Conservation (phyloP, 805 yeast species). For the Maudiozyma bulderi region DNA sequence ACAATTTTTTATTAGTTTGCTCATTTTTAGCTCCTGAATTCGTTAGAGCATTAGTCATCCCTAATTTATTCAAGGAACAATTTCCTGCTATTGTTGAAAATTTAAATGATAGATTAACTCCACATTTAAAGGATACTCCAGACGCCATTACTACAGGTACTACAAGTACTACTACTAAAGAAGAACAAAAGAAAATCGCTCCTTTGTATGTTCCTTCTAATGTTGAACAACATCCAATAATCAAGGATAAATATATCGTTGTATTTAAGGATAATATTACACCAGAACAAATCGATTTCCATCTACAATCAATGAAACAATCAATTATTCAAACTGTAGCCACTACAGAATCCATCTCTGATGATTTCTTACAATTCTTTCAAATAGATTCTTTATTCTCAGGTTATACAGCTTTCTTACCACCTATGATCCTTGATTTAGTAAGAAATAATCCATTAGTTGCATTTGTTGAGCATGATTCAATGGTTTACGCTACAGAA, state of each 20-base stretch:
- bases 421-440: constrained; percentile 61
- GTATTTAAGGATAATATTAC: constrained; percentile 64
- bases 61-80: background rate
- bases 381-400: constrained; percentile 44
- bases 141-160: background rate
- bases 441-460: constrained; percentile 60
- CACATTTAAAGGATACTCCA: background rate
- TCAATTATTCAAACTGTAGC: constrained; percentile 6
- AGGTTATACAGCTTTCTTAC: constrained; percentile 84
- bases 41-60: background rate
- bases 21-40: background rate
- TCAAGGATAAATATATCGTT: constrained; percentile 74
- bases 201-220: constrained; percentile 21
- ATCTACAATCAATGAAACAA: constrained; percentile 50
- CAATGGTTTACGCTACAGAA: constrained; percentile 52
- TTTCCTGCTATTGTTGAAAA: background rate
- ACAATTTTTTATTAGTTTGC: background rate
- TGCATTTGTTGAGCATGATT: constrained; percentile 66
- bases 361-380: constrained; percentile 46
- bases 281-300: constrained; percentile 48
- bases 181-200: background rate
- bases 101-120: background rate
- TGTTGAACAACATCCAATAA: constrained; percentile 26
- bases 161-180: background rate
- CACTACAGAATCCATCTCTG: background rate